phyloP scores from a whole-genome alignment of 192 early-diverging fungal genomes.

The Entomortierella beljakovae region DNA sequence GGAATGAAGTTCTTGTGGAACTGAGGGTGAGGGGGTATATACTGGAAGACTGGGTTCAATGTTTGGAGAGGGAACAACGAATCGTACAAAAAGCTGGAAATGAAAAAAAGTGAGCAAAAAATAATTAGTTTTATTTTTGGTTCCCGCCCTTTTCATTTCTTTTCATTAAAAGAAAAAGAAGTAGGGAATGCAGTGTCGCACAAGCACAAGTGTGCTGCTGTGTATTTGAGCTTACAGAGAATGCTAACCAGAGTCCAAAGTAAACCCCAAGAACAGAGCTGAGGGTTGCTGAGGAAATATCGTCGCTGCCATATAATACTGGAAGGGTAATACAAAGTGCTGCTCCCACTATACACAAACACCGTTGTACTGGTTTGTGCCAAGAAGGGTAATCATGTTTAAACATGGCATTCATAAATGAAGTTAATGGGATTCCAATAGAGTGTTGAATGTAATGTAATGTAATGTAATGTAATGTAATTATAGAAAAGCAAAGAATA shows the following conservation, averaged over 20 bases:
- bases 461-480: not conserved
- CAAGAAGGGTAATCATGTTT: slow-evolving; percentile 40
- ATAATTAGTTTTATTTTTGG: not conserved
- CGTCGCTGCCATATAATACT: slow-evolving; percentile 27
- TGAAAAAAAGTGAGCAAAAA: not conserved
- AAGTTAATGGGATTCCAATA: not conserved
- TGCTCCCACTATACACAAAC: slow-evolving; percentile 25
- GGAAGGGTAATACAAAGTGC: slow-evolving; percentile 41
- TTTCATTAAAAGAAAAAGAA: not conserved
- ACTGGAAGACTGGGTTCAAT: slow-evolving; percentile 33
- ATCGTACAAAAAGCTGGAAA: slow-evolving; percentile 32
- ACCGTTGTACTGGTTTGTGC: slow-evolving; percentile 46
- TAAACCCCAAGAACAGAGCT: slow-evolving; percentile 35
- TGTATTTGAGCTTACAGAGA: slow-evolving; percentile 22
- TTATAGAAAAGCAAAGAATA: not conserved
- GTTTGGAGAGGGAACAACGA: slow-evolving; percentile 31
- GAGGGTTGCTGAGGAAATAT: slow-evolving; percentile 26
- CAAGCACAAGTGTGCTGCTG: not conserved
- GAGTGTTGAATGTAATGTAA: not conserved
- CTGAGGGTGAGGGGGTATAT: slow-evolving; percentile 38
- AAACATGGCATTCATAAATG: slow-evolving; percentile 25
- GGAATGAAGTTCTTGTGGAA: slow-evolving; percentile 21
- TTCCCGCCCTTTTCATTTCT: not conserved
- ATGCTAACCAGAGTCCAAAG: slow-evolving; percentile 32
- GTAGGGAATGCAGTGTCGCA: not conserved